Evolutionary conservation across 345 rosid genomes (phyloP), one percentile per base, ranked within the genome.

Genomic region (Corchorus olitorius): DNA sequence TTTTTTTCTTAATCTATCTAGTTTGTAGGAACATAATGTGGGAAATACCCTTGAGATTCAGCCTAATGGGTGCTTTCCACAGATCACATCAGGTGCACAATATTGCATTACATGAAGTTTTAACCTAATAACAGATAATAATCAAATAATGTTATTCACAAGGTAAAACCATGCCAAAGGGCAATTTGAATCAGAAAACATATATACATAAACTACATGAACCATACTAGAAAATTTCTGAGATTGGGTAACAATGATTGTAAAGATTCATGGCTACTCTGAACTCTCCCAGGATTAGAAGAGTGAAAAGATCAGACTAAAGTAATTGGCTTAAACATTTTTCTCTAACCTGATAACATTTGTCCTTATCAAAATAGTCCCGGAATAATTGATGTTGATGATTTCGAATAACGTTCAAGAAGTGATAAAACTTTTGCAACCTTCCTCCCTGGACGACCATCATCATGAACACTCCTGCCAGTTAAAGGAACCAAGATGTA

Each of bases 321-420:
- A 17, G 45, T 27, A 27, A 27, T 37, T 34, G 48, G 68, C 6
- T 35, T 35, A 49, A 49, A 49, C 39, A 49, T 19, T 46, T 52
- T 13, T 33, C 17, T 48, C 72, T 49, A 49, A 68, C 41, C 19
- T 49, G 72, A 68, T 5, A 48, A 45, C 12, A 19, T 20, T 12
- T 34, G 48, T 3, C 46, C 50, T 80, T 59, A 79, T 34, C 78
- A 73, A 61, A 87, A 84, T 22, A 90, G 55, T 75, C 88, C 92
- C 0, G 88, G 86, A 69, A 87, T 61, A 49, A 88, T 83, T 67
- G 88, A 83, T 20, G 88, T 81, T 8, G 92, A 88, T 11, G 89
- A 86, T 80, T 73, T 86, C n/a, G 92, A 88, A 74, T 87, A 86
- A 49, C 88, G 84, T 27, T 88, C 92, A 60, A 88, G 39, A 41